These are phyloP conservation scores for Pleurotus djamor DNA, from an alignment of 768 basidiomycete species.

Conservation along the genomic window DNA sequence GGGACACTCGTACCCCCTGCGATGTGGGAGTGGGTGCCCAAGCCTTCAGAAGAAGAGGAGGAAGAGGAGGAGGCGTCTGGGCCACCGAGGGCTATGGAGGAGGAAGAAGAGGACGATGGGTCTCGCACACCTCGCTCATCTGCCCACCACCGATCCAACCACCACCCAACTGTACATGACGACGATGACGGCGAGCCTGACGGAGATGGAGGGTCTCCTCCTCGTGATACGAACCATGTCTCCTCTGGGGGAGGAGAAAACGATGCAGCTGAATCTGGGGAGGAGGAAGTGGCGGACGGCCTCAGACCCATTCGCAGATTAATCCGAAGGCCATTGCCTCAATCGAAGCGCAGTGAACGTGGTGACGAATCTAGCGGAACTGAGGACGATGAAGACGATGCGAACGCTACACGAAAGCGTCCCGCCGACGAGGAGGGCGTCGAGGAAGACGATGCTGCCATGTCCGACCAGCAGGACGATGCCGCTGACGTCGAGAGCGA, in stretches of 20 bases:
- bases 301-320: not conserved
- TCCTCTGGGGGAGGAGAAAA: constrained; percentile 4
- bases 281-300: not conserved
- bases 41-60: constrained; percentile 19
- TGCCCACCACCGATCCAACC: constrained; percentile 10
- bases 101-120: constrained; percentile 33
- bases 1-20: constrained; percentile 67
- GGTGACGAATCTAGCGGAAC: constrained; percentile 6
- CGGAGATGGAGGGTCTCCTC: constrained; percentile 3
- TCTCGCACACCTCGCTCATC: constrained; percentile 14
- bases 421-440: constrained; percentile 19
- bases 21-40: constrained; percentile 80
- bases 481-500: constrained; percentile 13
- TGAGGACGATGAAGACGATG: constrained; percentile 22
- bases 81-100: constrained; percentile 17
- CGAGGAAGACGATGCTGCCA: constrained; percentile 9
- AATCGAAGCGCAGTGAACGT: not conserved
- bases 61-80: constrained; percentile 15
- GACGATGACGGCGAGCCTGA: constrained; percentile 15
- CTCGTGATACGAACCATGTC: not conserved
- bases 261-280: constrained; percentile 1
- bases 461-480: constrained; percentile 8
- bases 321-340: not conserved
- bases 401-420: constrained; percentile 13
- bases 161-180: constrained; percentile 10